Evolutionary conservation across 2,329 filamentous ascomycete genomes (phyloP), one percentile per base, ranked within the genome.

Genomic region (Whalleya microplaca): DNA sequence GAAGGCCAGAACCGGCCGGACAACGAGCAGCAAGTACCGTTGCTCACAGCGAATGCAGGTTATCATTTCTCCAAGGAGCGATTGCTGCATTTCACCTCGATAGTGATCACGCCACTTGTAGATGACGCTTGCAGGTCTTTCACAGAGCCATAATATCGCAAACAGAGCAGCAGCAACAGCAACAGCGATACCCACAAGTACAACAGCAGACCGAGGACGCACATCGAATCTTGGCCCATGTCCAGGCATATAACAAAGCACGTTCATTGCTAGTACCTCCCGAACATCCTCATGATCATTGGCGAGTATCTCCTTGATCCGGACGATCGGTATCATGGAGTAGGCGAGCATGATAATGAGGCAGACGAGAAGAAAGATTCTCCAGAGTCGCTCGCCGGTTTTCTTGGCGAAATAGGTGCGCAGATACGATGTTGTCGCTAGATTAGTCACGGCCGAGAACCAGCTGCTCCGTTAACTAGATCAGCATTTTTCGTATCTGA

Each of bases 31-130:
- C 41, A 65, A 27, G 21, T 62, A 63, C 7, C 66, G 61, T 27
- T 68, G 66, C 46, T 68, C 66, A 37, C 66, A 68, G 14, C 66
- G 65, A n/a, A 64, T 53, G 51, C 66, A 68, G 19, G 58, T 60
- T 29, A 64, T 59, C 40, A 63, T 58, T 19, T 63, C 56, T 19
- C 61, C 59, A 14, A 59, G 48, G 6, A 62, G 58, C 2, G 61
- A 59, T 42, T 56, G 58, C 18, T 60, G 53, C 62, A 64, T 61
- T 37, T 65, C 61, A 9, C 64, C 65, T 32, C 63, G 56, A 42
- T 64, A 68, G 20, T 58, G 56, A 12, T 64, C 54, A 18, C 61
- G 59, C 64, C 65, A 68, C 21, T 51, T 64, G 42, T 54, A 60
- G 21, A 66, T 55, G 9, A 61, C 32, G 14, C 65, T 64, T 23